Evolutionary conservation across 371 early-diverging fungal species (phyloP), one percentile per base, ranked within the genome.

Genomic region (Mycotypha africana): DNA sequence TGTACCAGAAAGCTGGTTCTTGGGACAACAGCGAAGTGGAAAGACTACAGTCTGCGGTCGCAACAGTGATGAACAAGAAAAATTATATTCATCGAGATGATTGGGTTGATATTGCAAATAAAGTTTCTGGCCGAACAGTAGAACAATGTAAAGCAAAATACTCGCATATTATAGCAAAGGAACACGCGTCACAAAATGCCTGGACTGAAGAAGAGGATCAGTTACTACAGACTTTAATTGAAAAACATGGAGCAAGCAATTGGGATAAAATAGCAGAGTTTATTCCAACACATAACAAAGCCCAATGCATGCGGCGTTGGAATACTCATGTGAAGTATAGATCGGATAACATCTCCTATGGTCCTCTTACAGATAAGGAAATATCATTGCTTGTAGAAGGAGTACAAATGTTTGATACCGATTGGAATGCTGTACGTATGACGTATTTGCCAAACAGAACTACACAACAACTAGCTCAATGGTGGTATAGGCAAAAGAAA

Each of bases 361-460:
- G 45, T 3, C 33, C 36, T 3, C 47, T 74, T 2, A 49, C 58
- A 31, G 45, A 59, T 4, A 20, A 48, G 10, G 75, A 74, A 37
- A 57, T 60, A 14, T 37, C 26, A 2, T 36, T 59, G 11, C 44
- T 74, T 6, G 37, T 23, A 15, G 60, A 70, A 52, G 75, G 71
- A 1, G 58, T 68, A 1, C 37, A 56, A 7, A 66, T 68, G 63
- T 70, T 70, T 65, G 75, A 71, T 1, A 32, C 40, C 11, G 44
- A 70, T 26, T 74, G 71, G 69, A 21, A 57, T 6, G 67, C 71
- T 0, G 60, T 74, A 36, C 51, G 49, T 3, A 42, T 49, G 4
- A 51, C 62, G 0, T 69, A 65, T 54, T 39, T 74, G 14, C 75
- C 75, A 2, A 14, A 58, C 1, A 61, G 67, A 11, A 62, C 55